Base-by-base conservation (phyloP, 176 grass and related monocot species). In the Paspalum vaginatum region DNA sequence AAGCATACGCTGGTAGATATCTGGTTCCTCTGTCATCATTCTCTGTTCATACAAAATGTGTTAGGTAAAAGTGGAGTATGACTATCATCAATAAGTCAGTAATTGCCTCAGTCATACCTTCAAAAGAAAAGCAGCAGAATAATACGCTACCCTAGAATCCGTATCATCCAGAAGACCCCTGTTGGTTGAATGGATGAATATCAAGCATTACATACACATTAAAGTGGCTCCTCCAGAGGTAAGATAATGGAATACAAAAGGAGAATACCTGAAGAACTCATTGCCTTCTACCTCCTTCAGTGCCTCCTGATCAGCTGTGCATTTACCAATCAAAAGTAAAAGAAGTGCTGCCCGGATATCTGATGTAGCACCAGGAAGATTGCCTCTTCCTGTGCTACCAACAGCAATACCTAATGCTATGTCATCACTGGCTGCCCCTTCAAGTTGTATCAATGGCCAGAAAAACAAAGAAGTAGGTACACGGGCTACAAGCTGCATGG, bases 11-110 rank as follows among this genome's bases (percentile, higher is more conserved):
- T 99, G 93, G 77, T 99, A 99, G 15, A 8, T 81, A 60, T 99
- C 97, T 73, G 91, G 97, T 75, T 99, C 97, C 81, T 99, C 97
- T 65, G 93, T 91, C 93, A 99, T 93, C 93, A 96, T 99, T 93
- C 88, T 88, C 97, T 99, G 91, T 48, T 50, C 60, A 83, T 69
- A 42, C 43, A 87, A 78, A 78, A 13, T 83, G 75, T 81, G 48
- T 64, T 2, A 81, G 40, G 40, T 20, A 12, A 83, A 65, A 68
- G 42, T 80, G 18, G 20, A 42, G n/a, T 3, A 50, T 7, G 72
- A 80, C 8, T 56, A 91, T 70, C 20, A 80, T 48, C 16, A 52
- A 84, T 60, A 22, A 84, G 37, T 87, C 10, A 79, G 72, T 20
- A 61, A 79, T 75, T 67, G 61, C 12, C 16, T 85, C 7, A 54